Percentiles rank a stretch among this genome's conserved stretches.
Evolutionary conservation across 768 basidiomycete genomes (phyloP).

Genomic region (Suillus occidentalis): DNA sequence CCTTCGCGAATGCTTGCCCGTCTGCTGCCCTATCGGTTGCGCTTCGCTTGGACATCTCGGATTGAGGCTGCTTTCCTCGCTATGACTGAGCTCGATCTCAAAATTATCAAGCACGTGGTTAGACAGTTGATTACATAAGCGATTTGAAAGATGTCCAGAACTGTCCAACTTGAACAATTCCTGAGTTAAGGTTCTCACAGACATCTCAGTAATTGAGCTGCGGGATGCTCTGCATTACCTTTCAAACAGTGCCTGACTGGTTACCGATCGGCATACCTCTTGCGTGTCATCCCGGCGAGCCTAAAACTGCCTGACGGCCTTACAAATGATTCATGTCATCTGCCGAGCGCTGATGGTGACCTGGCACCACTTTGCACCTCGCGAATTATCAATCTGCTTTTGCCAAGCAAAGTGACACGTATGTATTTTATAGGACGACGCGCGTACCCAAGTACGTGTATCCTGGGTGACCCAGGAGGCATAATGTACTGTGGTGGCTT

Average conservation of each 20-base stretch:
- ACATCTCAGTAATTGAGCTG: no score
- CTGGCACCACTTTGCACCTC: not conserved
- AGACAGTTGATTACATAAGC: not conserved
- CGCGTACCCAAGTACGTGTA: not conserved
- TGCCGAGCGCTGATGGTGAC: not conserved
- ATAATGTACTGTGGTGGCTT: not conserved
- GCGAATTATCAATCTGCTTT: not conserved
- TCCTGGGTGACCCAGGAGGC: not conserved
- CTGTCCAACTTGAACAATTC: no score
- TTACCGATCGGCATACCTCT: not conserved
- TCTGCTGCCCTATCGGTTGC: constrained; percentile 34
- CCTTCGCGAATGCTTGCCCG: constrained; percentile 48
- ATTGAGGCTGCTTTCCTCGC: not conserved
- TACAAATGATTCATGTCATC: not conserved
- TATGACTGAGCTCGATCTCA: constrained; percentile 9
- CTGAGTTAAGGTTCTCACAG: no score
- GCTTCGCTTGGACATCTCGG: constrained; percentile 64
- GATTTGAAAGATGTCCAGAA: not conserved
- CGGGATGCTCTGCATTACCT: no score
- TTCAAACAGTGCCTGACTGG: not conserved
- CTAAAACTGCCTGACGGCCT: no score
- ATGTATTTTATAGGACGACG: not conserved
- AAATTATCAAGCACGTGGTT: constrained; percentile 19
- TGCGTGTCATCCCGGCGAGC: not conserved
- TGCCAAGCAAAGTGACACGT: not conserved